phyloP scores from a whole-genome alignment of 1,284 basidiomycete genomes.

The Malassezia yamatoensis region DNA sequence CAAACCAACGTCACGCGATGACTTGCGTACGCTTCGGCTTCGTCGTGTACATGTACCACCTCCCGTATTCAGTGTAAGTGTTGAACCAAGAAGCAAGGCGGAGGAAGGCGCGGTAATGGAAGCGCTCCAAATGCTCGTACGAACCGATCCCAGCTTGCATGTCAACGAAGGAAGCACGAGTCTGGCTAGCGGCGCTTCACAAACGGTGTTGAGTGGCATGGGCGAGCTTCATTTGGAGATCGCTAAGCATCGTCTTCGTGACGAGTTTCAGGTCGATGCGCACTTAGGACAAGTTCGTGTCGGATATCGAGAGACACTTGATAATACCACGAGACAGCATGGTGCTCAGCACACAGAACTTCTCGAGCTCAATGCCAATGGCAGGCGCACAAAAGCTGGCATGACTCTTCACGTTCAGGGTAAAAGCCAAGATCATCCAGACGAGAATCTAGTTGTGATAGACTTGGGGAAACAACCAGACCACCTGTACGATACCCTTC shows the following conservation, averaged over 20 bases:
- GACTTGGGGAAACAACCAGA: constrained; percentile 8
- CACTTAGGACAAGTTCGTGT: constrained; percentile 68
- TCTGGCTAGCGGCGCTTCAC: constrained; percentile 55
- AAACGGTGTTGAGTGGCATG: constrained; percentile 70
- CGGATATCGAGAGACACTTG: constrained; percentile 65
- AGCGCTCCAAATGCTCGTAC: constrained; percentile 63
- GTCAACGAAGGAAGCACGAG: constrained; percentile 45
- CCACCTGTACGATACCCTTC: neutral
- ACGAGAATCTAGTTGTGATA: constrained; percentile 31
- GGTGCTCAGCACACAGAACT: constrained; percentile 17
- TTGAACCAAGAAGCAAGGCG: constrained; percentile 40
- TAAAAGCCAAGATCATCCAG: constrained; percentile 18
- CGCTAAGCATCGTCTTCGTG: constrained; percentile 63
- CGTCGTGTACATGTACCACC: constrained; percentile 69
- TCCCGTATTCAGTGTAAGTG: constrained; percentile 56
- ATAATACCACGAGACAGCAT: constrained; percentile 30
- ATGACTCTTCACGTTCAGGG: constrained; percentile 20
- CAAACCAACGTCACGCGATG: constrained; percentile 19
- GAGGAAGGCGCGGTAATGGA: constrained; percentile 66
- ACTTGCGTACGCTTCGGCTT: constrained; percentile 49
- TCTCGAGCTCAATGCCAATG: constrained; percentile 35
- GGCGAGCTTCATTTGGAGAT: constrained; percentile 79
- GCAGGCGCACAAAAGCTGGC: constrained; percentile 29
- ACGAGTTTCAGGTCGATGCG: constrained; percentile 70
- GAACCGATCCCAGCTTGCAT: constrained; percentile 74